Evolutionary conservation across 31 red algal species (phyloP).

Genomic region (Asparagopsis taxiformis): DNA sequence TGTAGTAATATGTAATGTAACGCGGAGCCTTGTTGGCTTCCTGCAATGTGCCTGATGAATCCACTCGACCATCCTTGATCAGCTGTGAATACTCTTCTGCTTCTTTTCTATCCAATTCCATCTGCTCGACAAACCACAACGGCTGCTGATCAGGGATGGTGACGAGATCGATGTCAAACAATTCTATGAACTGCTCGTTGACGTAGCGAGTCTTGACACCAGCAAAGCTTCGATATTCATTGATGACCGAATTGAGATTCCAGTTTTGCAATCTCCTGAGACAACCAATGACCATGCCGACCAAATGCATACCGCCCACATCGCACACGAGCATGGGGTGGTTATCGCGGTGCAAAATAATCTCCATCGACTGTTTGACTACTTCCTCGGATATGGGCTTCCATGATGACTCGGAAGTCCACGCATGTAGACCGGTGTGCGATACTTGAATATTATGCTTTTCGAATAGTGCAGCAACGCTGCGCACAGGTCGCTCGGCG

Average conservation of each 20-base stretch:
- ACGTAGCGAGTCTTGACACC: constrained; percentile 68
- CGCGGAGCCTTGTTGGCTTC: constrained; percentile 10
- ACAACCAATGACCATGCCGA: constrained; percentile 84
- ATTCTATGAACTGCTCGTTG: constrained; percentile 95
- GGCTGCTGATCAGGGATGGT: constrained; percentile 52
- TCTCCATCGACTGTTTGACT: constrained; percentile 84
- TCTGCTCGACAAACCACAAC: constrained; percentile 33
- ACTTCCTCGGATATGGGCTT: constrained; percentile 88
- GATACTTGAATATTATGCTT: constrained; percentile 45
- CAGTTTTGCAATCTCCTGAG: constrained; percentile 80
- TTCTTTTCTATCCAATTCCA: constrained; percentile 41
- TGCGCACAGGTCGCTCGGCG: constrained; percentile 51
- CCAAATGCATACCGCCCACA: constrained; percentile 69
- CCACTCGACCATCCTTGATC: background rate
- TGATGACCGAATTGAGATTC: constrained; percentile 83
- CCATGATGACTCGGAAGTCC: constrained; percentile 10
- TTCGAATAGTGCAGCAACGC: constrained; percentile 58
- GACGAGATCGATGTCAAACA: constrained; percentile 93
- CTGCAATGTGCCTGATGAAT: constrained; percentile 8
- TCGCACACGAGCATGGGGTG: constrained; percentile 89
- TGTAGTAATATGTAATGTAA: constrained; percentile 44
- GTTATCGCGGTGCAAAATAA: constrained; percentile 30
- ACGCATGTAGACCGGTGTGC: constrained; percentile 35
- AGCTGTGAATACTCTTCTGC: constrained; percentile 14
- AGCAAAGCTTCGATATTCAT: constrained; percentile 88